Evolutionary conservation across 2,329 filamentous ascomycete genomes (phyloP).

Genomic region (Scedosporium boydii): DNA sequence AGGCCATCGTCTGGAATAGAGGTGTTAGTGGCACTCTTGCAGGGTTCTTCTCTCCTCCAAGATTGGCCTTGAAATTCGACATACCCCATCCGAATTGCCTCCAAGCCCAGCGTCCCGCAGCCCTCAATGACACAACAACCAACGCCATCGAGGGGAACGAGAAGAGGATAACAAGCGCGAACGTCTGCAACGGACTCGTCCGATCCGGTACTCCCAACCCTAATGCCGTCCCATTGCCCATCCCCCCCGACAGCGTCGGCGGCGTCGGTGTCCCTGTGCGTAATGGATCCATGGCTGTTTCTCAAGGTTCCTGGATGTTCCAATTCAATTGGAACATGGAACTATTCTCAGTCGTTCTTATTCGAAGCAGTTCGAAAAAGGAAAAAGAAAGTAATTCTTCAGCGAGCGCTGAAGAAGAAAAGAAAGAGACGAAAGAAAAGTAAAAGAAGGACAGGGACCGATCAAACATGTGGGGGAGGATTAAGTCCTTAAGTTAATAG

Average conservation of each 20-base stretch:
- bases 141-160: conserved; percentile 21
- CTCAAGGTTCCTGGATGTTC: background rate
- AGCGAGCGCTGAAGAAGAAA: background rate
- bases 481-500: conserved; percentile 2
- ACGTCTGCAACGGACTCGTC: conserved; percentile 16
- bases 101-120: conserved; percentile 18
- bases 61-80: conserved; percentile 1
- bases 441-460: background rate
- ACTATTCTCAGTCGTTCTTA: background rate
- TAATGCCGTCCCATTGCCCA: background rate
- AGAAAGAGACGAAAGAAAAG: background rate
- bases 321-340: background rate
- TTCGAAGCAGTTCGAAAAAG: background rate
- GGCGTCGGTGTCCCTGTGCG: background rate
- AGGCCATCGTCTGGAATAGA: conserved; percentile 16
- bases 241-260: background rate
- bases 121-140: conserved; percentile 15
- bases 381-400: background rate
- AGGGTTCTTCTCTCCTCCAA: background rate
- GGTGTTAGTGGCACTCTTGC: background rate
- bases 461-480: background rate
- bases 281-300: background rate
- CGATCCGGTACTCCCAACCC: background rate
- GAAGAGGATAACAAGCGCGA: conserved; percentile 20
- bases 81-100: conserved; percentile 19